Evolutionary conservation across 352 stramenopile genomes (phyloP).

Genomic region (Phytopythium litorale): DNA sequence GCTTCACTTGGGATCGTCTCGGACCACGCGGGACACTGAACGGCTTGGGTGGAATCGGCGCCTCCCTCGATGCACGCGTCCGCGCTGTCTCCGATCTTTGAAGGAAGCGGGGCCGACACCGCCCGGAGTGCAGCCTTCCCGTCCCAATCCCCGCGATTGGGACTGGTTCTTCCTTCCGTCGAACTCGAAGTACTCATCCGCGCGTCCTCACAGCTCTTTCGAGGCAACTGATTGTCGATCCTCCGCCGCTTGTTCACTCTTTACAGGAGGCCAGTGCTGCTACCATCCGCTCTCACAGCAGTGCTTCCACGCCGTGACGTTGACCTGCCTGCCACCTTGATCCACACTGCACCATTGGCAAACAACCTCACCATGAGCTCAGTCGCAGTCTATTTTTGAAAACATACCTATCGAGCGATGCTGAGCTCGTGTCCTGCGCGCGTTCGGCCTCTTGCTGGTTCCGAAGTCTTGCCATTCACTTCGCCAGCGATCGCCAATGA

Average conservation of each 20-base stretch:
- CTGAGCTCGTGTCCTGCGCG: constrained; percentile 5
- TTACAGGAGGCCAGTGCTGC: neutral
- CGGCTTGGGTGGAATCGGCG: neutral
- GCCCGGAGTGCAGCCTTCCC: neutral
- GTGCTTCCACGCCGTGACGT: neutral
- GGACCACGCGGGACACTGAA: neutral
- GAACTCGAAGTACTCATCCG: neutral
- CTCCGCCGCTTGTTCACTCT: neutral
- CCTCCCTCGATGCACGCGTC: neutral
- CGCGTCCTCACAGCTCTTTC: neutral
- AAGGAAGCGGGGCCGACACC: neutral
- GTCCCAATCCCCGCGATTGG: neutral
- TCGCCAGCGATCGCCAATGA: no score
- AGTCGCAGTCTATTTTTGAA: constrained; percentile 5
- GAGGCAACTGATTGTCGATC: neutral
- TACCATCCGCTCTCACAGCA: neutral
- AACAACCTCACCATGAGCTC: neutral
- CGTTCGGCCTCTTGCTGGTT: neutral
- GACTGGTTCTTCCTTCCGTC: no score
- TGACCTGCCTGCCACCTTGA: no score
- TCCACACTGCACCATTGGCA: neutral
- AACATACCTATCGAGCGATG: constrained; percentile 1
- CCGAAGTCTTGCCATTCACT: no score
- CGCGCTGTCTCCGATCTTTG: neutral
- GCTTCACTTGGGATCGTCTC: neutral